Evolutionary conservation across 495 filamentous ascomycete genomes (phyloP).

Genomic region (Trichodelitschia bisporula): DNA sequence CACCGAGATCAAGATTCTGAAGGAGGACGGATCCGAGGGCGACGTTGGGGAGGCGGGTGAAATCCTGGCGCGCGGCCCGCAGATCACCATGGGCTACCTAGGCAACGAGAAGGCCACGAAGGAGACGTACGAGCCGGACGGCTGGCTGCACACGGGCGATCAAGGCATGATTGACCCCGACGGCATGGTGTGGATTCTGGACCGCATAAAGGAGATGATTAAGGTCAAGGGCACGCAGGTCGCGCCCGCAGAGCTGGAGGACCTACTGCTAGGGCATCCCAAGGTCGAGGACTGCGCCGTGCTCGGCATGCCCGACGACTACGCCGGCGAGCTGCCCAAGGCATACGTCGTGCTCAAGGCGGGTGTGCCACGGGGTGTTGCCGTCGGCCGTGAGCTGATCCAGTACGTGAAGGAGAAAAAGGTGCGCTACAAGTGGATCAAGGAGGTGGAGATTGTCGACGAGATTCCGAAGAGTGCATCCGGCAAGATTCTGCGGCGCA

Average conservation of each 20-base stretch:
- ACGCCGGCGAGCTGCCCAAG: constrained; percentile 36
- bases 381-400: constrained; percentile 20
- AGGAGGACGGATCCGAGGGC: constrained; percentile 8
- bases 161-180: constrained; percentile 35
- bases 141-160: constrained; percentile 61
- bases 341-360: constrained; percentile 33
- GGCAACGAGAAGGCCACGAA: constrained; percentile 40
- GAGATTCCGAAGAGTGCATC: constrained; percentile 42
- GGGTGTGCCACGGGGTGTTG: constrained; percentile 10
- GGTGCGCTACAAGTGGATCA: constrained; percentile 40
- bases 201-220: constrained; percentile 59
- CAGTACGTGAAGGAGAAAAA: constrained; percentile 34
- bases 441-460: constrained; percentile 34
- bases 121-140: constrained; percentile 34
- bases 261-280: constrained; percentile 28
- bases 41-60: constrained; percentile 27
- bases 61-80: constrained; percentile 39
- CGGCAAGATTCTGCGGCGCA: constrained; percentile 39
- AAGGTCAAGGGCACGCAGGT: constrained; percentile 52
- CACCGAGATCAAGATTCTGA: constrained; percentile 8
- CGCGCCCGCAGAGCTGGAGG: too few species aligned
- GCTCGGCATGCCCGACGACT: constrained; percentile 30
- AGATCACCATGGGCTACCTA: constrained; percentile 53
- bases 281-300: constrained; percentile 37
- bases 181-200: constrained; percentile 50